These are phyloP conservation scores for Pyrenula aspistea DNA, from an alignment of 495 filamentous ascomycete genomes.

Conservation along the genomic window DNA sequence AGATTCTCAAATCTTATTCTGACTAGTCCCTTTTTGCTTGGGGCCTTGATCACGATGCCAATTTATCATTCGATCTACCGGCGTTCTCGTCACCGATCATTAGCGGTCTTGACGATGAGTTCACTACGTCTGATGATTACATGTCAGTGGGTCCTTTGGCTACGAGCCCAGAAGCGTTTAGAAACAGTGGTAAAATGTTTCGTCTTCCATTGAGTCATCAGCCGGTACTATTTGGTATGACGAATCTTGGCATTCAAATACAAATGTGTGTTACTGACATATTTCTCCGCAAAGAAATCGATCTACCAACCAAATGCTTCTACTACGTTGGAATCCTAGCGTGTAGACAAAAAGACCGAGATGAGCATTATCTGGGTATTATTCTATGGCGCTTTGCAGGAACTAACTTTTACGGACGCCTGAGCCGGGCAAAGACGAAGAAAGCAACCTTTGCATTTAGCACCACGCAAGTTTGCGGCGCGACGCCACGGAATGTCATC, in stretches of 20 bases:
- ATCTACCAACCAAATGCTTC: neutral
- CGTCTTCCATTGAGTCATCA: neutral
- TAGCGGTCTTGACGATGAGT: neutral
- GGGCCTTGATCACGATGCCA: too few species aligned
- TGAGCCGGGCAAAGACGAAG: neutral
- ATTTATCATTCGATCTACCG: neutral
- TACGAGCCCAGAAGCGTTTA: neutral
- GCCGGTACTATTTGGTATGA: neutral
- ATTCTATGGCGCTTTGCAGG: neutral
- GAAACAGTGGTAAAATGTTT: neutral
- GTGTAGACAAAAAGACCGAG: neutral
- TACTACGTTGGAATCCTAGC: neutral
- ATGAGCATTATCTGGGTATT: neutral
- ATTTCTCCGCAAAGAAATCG: neutral
- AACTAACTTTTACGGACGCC: neutral
- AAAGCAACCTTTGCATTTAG: neutral
- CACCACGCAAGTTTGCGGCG: neutral
- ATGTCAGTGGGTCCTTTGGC: neutral
- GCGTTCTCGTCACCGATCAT: neutral
- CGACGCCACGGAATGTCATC: neutral
- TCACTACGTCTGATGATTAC: neutral
- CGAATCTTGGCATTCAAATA: neutral
- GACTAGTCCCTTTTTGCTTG: slow-evolving; percentile 9
- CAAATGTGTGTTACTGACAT: neutral
- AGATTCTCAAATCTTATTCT: slow-evolving; percentile 9